Percentiles rank a stretch among this genome's conserved stretches.
Conservation (phyloP, 345 rosid species). For the Eucalyptus rudis region DNA sequence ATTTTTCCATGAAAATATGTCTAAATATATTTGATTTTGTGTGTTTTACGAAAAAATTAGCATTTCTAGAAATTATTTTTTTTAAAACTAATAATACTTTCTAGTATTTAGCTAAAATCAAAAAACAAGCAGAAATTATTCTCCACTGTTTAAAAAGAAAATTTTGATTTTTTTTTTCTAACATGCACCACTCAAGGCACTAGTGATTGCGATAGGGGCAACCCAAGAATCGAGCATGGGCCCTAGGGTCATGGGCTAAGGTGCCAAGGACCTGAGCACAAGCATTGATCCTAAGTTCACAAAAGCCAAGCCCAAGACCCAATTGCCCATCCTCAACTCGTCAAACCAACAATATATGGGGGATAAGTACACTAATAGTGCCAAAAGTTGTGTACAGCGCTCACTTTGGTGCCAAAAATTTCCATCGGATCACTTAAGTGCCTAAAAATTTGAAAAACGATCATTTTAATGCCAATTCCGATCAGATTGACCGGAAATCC, state of each 20-base stretch:
- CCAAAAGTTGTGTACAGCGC: too few relatives aligned
- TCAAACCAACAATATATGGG: background rate
- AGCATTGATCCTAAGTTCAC: background rate
- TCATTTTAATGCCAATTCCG: too few relatives aligned
- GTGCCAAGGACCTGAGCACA: background rate
- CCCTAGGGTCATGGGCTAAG: background rate
- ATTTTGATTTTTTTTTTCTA: background rate
- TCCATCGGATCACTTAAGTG: too few relatives aligned
- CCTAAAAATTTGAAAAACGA: too few relatives aligned
- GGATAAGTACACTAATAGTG: too few relatives aligned
- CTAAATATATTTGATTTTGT: background rate
- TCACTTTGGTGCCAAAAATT: too few relatives aligned
- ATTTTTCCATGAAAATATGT: background rate
- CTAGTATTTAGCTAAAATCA: background rate
- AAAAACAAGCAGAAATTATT: background rate
- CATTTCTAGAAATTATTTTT: background rate
- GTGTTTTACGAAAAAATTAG: background rate
- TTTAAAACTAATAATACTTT: background rate
- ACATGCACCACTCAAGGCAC: background rate
- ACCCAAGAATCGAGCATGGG: too few relatives aligned
- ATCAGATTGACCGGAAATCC: too few relatives aligned
- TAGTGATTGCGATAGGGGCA: background rate
- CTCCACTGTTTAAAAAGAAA: background rate
- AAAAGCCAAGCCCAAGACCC: background rate
- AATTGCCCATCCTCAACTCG: background rate